These are phyloP conservation scores for Ocimum tenuiflorum DNA, from an alignment of 257 asterid species.

Conservation along the genomic window DNA sequence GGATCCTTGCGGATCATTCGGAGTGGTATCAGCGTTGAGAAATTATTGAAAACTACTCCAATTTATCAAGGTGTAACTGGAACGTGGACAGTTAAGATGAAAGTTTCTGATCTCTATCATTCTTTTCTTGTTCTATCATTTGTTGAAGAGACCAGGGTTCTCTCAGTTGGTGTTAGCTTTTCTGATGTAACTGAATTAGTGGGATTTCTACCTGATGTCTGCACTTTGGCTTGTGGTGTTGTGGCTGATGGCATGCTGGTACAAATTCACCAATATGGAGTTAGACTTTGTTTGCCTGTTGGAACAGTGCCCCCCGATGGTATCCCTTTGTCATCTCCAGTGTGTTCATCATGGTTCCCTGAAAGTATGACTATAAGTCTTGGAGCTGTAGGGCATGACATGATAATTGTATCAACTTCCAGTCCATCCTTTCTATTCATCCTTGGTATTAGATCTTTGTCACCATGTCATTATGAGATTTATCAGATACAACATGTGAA, in stretches of 20 bases:
- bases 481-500: constrained; percentile 65
- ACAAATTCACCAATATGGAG: constrained; percentile 75
- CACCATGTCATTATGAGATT: constrained; percentile 42
- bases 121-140: constrained; percentile 86
- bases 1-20: constrained; percentile 85
- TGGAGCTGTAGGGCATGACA: constrained; percentile 84
- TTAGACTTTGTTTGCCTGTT: constrained; percentile 71
- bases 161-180: constrained; percentile 90
- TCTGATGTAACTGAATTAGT: constrained; percentile 85
- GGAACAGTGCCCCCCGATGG: constrained; percentile 48
- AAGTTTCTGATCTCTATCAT: constrained; percentile 61
- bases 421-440: constrained; percentile 67
- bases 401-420: constrained; percentile 73
- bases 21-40: constrained; percentile 90
- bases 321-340: constrained; percentile 49
- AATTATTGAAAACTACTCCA: constrained; percentile 81
- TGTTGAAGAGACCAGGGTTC: constrained; percentile 96
- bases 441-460: constrained; percentile 60
- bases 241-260: constrained; percentile 71
- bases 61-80: constrained; percentile 88
- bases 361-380: constrained; percentile 62
- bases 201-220: constrained; percentile 79
- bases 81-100: constrained; percentile 80
- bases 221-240: constrained; percentile 93
- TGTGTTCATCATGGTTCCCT: constrained; percentile 67